Conservation (phyloP, 768 basidiomycete species). For the Lyophyllum shimeji region DNA sequence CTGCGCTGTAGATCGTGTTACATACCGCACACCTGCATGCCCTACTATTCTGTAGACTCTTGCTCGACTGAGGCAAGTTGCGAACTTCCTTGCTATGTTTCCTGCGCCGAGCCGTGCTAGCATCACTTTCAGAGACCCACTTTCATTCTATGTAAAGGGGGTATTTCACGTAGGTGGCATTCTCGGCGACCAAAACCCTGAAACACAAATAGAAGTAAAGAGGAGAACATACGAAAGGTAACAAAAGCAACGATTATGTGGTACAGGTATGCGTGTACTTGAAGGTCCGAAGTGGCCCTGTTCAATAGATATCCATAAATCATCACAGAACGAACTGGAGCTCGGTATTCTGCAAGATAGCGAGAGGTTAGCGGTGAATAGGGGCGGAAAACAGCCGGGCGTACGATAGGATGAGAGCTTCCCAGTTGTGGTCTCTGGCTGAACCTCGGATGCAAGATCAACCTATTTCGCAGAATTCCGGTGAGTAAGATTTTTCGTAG, state of each 20-base stretch:
- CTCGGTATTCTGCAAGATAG: conserved; percentile 30
- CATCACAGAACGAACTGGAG: conserved; percentile 28
- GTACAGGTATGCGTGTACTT: not conserved
- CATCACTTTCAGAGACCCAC: not conserved
- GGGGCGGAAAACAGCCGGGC: conserved; percentile 11
- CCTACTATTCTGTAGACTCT: too few relatives aligned
- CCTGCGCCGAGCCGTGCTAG: too few relatives aligned
- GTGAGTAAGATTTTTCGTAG: not conserved
- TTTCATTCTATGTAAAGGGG: not conserved
- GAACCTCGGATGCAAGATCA: conserved; percentile 57
- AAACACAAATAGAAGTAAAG: not conserved
- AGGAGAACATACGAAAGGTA: not conserved
- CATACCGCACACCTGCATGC: too few relatives aligned
- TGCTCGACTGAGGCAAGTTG: too few relatives aligned
- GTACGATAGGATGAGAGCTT: conserved; percentile 67
- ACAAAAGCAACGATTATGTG: conserved; percentile 1
- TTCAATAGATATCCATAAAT: not conserved
- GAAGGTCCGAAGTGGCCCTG: not conserved
- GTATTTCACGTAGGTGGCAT: not conserved
- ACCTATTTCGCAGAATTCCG: conserved; percentile 26
- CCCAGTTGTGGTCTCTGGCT: conserved; percentile 74
- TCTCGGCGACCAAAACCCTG: not conserved
- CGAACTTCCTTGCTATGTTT: too few relatives aligned
- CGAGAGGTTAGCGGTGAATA: not conserved
- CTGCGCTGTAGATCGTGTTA: too few relatives aligned